Evolutionary conservation across 495 filamentous ascomycete species (phyloP).

Genomic region (Cryomyces minteri): DNA sequence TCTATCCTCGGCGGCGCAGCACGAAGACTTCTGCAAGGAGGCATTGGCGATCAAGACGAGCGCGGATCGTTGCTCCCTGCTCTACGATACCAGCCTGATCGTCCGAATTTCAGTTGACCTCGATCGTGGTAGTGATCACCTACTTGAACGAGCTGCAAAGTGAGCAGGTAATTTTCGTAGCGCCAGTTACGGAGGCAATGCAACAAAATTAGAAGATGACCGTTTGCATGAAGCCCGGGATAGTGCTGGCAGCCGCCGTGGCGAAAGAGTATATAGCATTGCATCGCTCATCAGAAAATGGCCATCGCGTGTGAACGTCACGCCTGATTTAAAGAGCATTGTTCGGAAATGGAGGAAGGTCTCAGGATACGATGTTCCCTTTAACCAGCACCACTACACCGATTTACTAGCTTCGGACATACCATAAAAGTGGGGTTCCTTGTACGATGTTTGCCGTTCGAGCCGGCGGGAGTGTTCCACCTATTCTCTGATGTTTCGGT

Average conservation of each 20-base stretch:
- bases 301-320: neutral
- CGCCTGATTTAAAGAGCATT: neutral
- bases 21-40: conserved; percentile 24
- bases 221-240: no score
- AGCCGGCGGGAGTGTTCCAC: neutral
- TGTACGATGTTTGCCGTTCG: neutral
- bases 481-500: neutral
- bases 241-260: no score
- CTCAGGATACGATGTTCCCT: neutral
- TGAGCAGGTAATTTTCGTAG: no score
- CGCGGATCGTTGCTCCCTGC: no score
- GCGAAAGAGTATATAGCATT: neutral
- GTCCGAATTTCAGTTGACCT: no score
- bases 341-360: neutral
- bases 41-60: conserved; percentile 19
- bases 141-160: no score
- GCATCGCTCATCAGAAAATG: neutral
- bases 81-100: no score
- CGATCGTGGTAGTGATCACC: no score
- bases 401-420: neutral
- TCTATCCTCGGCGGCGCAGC: conserved; percentile 30
- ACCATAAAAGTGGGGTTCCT: neutral
- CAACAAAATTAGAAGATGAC: no score
- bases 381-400: neutral
- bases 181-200: no score